Base-by-base conservation (phyloP, 495 filamentous ascomycete species). In the Pyrenula massariospora region DNA sequence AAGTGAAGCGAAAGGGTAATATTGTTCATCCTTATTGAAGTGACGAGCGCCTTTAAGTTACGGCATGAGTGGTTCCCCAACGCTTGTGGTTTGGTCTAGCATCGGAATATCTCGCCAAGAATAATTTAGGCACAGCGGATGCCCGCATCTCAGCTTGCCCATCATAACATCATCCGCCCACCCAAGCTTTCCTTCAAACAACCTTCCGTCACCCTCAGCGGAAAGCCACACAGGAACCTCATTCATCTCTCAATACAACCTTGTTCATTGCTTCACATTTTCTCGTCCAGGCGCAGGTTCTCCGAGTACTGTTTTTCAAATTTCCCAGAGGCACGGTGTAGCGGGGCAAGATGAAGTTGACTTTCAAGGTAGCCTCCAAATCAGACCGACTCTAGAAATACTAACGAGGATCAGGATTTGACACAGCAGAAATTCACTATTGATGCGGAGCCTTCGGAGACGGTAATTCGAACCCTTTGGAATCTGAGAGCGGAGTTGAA, bases 361-460 rank as follows among this genome's bases (percentile, higher is more conserved):
- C 86, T 57, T 88, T 91, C 80, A 91, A 88, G 79, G 85, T 85
- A 72, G 51, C 65, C 66, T 60, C 56, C 58, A 57, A 53, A 50
- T 60, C 56, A 55, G 58, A 2, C 25, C 19, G 23, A 21, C 11
- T 10, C 3, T 10, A 11, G 10, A n/a, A 47, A 48, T n/a, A 42
- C 22, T 54, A 50, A 59, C 25, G n/a, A 24, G 24, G 0, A 19
- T 25, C 60, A 94, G 91, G 93, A 98, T 73, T 78, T 98, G 65
- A 96, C 96, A 77, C 92, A 97, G 68, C 88, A 96, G 66, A 96
- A 96, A 79, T 98, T 98, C 70, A 79, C 83, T 57, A 84, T 98
- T 73, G 92, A 97, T 62, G 88, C 85, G 58, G 93, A 97, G 69
- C 89, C 91, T 55, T 86, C 87, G 57, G 91, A 95, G 67, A 88